A percentile compares a stretch with the other conserved stretches of the same genome.
Conservation (phyloP, 306 rosid genomes). For the Spatholobus suberectus region DNA sequence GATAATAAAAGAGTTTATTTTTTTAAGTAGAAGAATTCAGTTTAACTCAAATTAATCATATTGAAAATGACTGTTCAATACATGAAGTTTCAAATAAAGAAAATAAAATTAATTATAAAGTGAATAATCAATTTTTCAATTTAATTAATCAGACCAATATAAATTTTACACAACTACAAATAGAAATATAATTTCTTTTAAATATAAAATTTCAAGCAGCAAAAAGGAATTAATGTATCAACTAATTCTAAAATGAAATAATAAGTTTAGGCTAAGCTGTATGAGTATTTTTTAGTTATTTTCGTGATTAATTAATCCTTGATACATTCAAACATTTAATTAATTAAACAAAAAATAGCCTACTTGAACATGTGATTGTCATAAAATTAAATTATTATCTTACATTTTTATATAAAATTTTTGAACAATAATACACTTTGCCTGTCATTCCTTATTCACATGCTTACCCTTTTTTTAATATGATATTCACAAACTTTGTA, state of each 20-base stretch:
- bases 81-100: too few species aligned
- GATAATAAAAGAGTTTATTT: too few species aligned
- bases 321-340: background rate
- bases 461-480: background rate
- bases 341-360: background rate
- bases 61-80: too few species aligned
- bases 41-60: too few species aligned
- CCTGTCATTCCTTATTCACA: background rate
- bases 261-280: background rate
- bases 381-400: background rate
- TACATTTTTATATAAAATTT: background rate
- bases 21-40: too few species aligned
- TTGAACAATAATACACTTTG: background rate
- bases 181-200: too few species aligned
- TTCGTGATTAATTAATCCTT: background rate
- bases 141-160: too few species aligned
- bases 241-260: background rate
- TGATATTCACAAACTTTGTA: background rate
- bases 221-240: background rate
- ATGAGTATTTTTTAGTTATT: background rate
- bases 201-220: too few species aligned
- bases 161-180: too few species aligned
- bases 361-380: background rate
- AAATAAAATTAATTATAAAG: too few species aligned
- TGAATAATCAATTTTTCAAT: too few species aligned